Evolutionary conservation across 306 rosid genomes (phyloP), one percentile per base, ranked within the genome.

Genomic region (Ammopiptanthus mongolicus): DNA sequence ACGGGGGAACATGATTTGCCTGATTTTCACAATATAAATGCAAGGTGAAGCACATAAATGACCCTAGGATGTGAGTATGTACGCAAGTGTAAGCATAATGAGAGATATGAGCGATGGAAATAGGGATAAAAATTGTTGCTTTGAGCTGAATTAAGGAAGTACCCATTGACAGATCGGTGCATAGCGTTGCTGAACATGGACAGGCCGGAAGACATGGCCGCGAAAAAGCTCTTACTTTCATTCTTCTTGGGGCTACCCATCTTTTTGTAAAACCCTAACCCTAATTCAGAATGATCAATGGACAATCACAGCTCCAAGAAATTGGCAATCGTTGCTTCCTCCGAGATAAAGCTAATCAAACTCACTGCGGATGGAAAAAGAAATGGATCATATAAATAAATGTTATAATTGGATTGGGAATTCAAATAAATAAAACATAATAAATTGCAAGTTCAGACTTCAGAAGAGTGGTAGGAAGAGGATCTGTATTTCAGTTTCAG

Each of bases 121-220:
- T 2, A 57, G 9, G 13, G 25, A 10, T 29, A 17, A 29, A 58
- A 69, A 29, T 31, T 44, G 37, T n/a, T 44, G 39, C n/a, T 53
- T 73, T 25, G 37, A 75, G 22, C 29, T 36, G 60, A 69, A 63
- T 36, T 74, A 44, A 53, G 39, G 8, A 61, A 28, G 77, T 82
- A 93, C 98, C 98, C 96, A 80, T 86, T 86, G 29, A 93, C 97
- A 69, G 98, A 93, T 89, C 96, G 92, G 81, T 88, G 91, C 97
- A 93, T 85, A 77, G 91, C 98, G 84, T 53, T 91, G 85, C 91
- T 58, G 81, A 93, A 82, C 69, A 73, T 63, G 79, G 97, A 87
- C 31, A 92, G 48, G 53, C 96, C 86, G 5, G 97, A 93, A 71
- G 80, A 83, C 90, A 93, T 76, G 78, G 97, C 73, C 42, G 96